Percentiles rank a stretch among this genome's conserved stretches.
Conservation (phyloP, 345 rosid species). For the Capsella bursapastoris region DNA sequence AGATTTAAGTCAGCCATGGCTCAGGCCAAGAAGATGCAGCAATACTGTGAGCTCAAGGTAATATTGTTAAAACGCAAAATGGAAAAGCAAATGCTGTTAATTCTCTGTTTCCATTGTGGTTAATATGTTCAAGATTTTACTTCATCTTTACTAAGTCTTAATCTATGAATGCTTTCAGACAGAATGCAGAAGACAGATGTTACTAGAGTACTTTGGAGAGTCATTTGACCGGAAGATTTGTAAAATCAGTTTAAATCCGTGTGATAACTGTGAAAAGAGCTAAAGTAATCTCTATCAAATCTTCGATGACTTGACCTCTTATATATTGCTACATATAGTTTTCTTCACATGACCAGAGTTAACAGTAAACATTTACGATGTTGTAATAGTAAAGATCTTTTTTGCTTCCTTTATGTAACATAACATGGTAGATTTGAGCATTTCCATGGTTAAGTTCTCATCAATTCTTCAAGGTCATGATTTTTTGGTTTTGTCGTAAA, state of each 20-base stretch:
- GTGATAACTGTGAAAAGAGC: slow-evolving; percentile 74
- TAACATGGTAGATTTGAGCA: background rate
- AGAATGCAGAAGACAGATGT: slow-evolving; percentile 75
- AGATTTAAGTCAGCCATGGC: slow-evolving; percentile 78
- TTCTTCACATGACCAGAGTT: slow-evolving; percentile 7
- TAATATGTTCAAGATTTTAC: background rate
- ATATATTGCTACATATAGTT: slow-evolving; percentile 15
- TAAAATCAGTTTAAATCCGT: slow-evolving; percentile 68
- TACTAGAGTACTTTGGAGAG: slow-evolving; percentile 86
- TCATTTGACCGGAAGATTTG: slow-evolving; percentile 63
- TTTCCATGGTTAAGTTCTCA: background rate
- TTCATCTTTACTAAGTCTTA: slow-evolving; percentile 8
- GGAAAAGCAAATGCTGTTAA: slow-evolving; percentile 11
- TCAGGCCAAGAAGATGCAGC: slow-evolving; percentile 91
- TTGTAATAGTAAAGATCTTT: background rate
- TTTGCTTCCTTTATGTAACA: background rate
- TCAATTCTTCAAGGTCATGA: background rate
- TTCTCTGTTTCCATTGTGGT: background rate
- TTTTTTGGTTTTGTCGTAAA: background rate
- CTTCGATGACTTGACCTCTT: background rate
- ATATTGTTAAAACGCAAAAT: background rate
- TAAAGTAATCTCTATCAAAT: slow-evolving; percentile 17
- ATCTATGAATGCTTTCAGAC: slow-evolving; percentile 47
- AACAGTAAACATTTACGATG: background rate
- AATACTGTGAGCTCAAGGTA: slow-evolving; percentile 89